A percentile compares a stretch with the other conserved stretches of the same genome.
Conservation (phyloP, 2,329 filamentous ascomycete genomes). For the Albophoma yamanashiensis region DNA sequence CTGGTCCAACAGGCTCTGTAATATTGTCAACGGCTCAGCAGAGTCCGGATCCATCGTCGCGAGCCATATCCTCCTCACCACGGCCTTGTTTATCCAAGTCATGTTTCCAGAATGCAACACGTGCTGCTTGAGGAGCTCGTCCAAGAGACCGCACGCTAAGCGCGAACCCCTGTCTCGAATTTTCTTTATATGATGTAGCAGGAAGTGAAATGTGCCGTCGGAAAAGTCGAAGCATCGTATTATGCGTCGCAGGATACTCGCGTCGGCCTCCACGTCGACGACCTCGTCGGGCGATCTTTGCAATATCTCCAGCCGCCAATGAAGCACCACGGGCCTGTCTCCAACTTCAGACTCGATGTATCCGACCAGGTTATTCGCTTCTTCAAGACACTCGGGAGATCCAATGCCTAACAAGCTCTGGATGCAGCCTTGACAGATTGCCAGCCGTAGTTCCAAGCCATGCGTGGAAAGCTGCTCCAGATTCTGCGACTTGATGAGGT, state of each 20-base stretch:
- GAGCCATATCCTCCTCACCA: constrained; percentile 61
- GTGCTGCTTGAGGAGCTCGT: constrained; percentile 51
- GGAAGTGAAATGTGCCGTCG: constrained; percentile 50
- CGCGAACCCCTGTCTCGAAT: constrained; percentile 44
- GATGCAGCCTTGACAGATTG: constrained; percentile 55
- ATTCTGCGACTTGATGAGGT: constrained; percentile 44
- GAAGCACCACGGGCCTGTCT: constrained; percentile 51
- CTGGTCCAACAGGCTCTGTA: constrained; percentile 12
- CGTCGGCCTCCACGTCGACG: constrained; percentile 38
- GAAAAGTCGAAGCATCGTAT: constrained; percentile 48
- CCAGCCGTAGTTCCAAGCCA: constrained; percentile 52
- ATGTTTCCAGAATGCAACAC: constrained; percentile 37
- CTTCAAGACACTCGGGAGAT: constrained; percentile 30
- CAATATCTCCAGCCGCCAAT: constrained; percentile 60
- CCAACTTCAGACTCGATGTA: constrained; percentile 53
- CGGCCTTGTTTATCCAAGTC: constrained; percentile 56
- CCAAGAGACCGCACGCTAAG: constrained; percentile 41
- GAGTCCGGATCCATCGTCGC: constrained; percentile 34
- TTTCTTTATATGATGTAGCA: constrained; percentile 59
- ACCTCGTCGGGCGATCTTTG: constrained; percentile 32
- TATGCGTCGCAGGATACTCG: constrained; percentile 48
- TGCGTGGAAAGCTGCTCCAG: constrained; percentile 46
- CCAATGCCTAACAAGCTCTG: constrained; percentile 39
- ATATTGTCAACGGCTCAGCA: constrained; percentile 10
- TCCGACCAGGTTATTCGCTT: constrained; percentile 46